Evolutionary conservation across 192 early-diverging fungal species (phyloP).

Genomic region (Mortierella hygrophila): DNA sequence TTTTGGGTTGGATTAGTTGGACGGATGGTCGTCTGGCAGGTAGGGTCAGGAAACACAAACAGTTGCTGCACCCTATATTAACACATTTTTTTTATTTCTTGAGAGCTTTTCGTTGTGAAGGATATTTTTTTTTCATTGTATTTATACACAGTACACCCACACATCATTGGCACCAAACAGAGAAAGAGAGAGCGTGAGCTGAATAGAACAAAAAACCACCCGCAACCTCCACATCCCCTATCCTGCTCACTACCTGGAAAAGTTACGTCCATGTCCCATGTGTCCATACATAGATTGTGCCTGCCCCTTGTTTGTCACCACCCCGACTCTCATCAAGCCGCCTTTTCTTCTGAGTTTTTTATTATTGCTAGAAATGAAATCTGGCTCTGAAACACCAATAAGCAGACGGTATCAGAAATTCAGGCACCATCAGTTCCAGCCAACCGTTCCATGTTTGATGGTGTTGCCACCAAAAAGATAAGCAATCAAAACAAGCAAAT

Average conservation of each 20-base stretch:
- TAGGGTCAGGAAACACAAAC: not conserved
- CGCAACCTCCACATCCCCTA: not conserved
- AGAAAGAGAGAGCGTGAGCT: not conserved
- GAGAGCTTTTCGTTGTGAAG: not conserved
- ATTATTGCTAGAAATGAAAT: not conserved
- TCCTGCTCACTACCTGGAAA: not conserved
- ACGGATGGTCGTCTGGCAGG: not conserved
- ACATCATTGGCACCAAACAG: not conserved
- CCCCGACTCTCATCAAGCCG: not conserved
- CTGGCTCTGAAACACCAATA: not conserved
- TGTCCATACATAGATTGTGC: not conserved
- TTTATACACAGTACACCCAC: not conserved
- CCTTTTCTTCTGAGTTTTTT: not conserved
- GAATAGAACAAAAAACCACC: not conserved
- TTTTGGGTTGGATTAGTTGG: not conserved
- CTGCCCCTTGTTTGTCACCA: not conserved
- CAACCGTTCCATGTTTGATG: not conserved
- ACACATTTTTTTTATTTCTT: not conserved
- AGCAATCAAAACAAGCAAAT: too few relatives aligned
- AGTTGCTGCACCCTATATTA: not conserved
- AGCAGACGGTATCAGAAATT: not conserved
- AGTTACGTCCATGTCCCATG: not conserved
- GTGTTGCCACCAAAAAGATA: too few relatives aligned
- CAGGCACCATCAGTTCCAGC: not conserved
- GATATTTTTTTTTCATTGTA: not conserved